Percentiles rank a stretch among this genome's conserved stretches.
Conservation (phyloP, 2,329 filamentous ascomycete species). For the Paraphaeosphaeria sporulosa region DNA sequence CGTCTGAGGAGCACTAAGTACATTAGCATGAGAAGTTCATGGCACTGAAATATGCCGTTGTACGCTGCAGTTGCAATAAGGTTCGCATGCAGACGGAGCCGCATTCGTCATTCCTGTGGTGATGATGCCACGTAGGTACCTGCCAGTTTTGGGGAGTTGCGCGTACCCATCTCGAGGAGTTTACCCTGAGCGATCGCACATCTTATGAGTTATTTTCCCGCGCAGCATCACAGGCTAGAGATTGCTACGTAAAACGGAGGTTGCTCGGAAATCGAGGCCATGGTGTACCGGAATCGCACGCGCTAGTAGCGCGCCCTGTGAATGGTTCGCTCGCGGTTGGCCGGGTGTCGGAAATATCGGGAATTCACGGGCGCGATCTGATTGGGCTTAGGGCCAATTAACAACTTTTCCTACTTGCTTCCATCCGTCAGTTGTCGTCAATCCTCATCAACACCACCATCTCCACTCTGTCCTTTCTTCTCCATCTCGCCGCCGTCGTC, state of each 20-base stretch:
- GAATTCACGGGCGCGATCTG: slow-evolving; percentile 15
- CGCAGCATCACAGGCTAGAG: neutral
- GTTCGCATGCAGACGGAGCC: neutral
- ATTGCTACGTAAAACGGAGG: neutral
- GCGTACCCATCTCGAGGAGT: neutral
- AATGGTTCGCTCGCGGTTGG: slow-evolving; percentile 6
- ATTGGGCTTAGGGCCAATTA: slow-evolving; percentile 13
- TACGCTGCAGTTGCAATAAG: neutral
- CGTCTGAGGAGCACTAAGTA: neutral
- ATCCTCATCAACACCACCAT: slow-evolving; percentile 26
- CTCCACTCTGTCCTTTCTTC: slow-evolving; percentile 38
- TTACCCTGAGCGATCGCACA: neutral
- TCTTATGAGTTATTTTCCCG: neutral
- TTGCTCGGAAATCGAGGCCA: neutral
- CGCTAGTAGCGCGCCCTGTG: neutral
- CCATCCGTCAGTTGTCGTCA: slow-evolving; percentile 15
- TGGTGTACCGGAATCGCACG: slow-evolving; percentile 8
- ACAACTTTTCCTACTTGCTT: slow-evolving; percentile 30
- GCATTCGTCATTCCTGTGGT: neutral
- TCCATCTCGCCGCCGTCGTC: slow-evolving; percentile 22
- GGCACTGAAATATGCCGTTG: neutral
- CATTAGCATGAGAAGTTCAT: neutral
- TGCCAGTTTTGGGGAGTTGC: no score
- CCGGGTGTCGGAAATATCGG: slow-evolving; percentile 11
- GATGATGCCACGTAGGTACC: neutral